Conservation (phyloP, 768 basidiomycete species). For the Rhodotorula graminis region DNA sequence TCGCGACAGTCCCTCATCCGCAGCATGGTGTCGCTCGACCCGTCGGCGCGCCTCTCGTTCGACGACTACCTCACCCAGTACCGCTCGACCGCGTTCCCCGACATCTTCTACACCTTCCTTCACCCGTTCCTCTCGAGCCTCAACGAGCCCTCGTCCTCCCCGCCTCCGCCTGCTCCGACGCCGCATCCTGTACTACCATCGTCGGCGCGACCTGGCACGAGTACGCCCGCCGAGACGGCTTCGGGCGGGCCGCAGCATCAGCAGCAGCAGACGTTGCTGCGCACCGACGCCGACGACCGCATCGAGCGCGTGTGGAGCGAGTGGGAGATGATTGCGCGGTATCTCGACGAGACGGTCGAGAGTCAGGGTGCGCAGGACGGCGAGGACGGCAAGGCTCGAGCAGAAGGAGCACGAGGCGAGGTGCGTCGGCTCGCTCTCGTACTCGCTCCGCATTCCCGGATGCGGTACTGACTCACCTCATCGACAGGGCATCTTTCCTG, state of each 20-base stretch:
- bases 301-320: conserved; percentile 81
- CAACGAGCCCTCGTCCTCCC: conserved; percentile 6
- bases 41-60: conserved; percentile 71
- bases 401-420: background rate
- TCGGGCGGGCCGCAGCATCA: conserved; percentile 4
- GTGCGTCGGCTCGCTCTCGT: background rate
- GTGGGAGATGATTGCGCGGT: conserved; percentile 51
- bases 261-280: conserved; percentile 49
- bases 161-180: background rate
- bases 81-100: conserved; percentile 76
- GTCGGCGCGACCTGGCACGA: background rate
- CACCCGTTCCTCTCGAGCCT: conserved; percentile 70
- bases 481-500: conserved; percentile 71
- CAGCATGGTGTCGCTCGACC: conserved; percentile 82
- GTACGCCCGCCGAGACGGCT: background rate
- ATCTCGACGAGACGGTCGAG: conserved; percentile 17
- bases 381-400: background rate
- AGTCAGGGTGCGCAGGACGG: background rate
- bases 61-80: conserved; percentile 69
- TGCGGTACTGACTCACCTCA: conserved; percentile 60
- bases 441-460: conserved; percentile 17
- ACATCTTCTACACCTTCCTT: conserved; percentile 89
- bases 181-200: background rate
- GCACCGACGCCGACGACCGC: conserved; percentile 76
- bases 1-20: conserved; percentile 67